Percentiles rank a stretch among this genome's conserved stretches.
Evolutionary conservation across 2,329 filamentous ascomycete genomes (phyloP).

Genomic region (Phoma sp.): DNA sequence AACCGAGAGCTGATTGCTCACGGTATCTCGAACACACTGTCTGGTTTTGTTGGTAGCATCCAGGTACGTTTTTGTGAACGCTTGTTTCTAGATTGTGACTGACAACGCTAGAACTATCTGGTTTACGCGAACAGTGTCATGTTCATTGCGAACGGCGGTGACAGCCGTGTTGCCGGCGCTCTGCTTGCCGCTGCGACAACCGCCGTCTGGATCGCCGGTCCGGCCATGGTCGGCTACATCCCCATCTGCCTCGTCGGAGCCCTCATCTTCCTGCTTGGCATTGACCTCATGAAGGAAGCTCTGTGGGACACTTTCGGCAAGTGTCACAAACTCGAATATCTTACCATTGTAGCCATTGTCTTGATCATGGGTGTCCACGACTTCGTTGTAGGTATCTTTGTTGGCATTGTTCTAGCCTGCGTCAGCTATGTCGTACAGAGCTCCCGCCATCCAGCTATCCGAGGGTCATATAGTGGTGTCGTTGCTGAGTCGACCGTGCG

Average conservation of each 20-base stretch:
- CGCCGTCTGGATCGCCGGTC: conserved; percentile 83
- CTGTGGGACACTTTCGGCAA: conserved; percentile 88
- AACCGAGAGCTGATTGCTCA: conserved; percentile 92
- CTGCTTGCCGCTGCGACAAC: conserved; percentile 82
- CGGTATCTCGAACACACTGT: conserved; percentile 89
- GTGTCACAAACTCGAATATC: conserved; percentile 83
- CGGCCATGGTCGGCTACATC: conserved; percentile 88
- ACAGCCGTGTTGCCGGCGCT: conserved; percentile 83
- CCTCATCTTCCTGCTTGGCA: conserved; percentile 91
- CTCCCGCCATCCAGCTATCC: conserved; percentile 85
- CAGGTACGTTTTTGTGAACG: conserved; percentile 53
- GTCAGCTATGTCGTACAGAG: conserved; percentile 90
- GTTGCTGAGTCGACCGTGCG: conserved; percentile 91
- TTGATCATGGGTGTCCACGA: conserved; percentile 96
- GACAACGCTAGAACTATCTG: conserved; percentile 76
- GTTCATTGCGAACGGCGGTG: conserved; percentile 91
- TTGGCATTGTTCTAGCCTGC: conserved; percentile 91
- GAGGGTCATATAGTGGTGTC: conserved; percentile 87
- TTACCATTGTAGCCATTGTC: conserved; percentile 88
- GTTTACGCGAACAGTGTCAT: conserved; percentile 98
- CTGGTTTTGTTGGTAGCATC: conserved; percentile 85
- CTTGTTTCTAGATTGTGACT: conserved; percentile 14
- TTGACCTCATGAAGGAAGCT: conserved; percentile 88
- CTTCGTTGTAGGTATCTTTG: conserved; percentile 91
- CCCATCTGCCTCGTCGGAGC: conserved; percentile 97